Evolutionary conservation across 2,329 filamentous ascomycete genomes (phyloP).

Genomic region (Setomelanomma holmii): DNA sequence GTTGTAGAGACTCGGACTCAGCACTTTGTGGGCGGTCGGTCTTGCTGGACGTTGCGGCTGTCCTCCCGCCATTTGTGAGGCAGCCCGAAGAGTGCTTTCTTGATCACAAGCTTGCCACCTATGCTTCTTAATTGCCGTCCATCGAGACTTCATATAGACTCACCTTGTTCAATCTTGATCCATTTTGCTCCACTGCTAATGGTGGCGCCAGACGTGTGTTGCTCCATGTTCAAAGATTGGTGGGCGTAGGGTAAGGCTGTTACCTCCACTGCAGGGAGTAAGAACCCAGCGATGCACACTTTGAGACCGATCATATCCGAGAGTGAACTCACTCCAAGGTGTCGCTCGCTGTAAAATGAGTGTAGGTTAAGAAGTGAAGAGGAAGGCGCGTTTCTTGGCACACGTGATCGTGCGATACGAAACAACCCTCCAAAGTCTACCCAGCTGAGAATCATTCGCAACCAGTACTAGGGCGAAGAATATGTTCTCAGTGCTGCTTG

Average conservation of each 20-base stretch:
- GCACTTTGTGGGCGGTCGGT: neutral
- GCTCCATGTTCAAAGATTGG: neutral
- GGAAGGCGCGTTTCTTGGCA: neutral
- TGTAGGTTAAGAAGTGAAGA: neutral
- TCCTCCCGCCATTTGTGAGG: neutral
- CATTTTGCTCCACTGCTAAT: neutral
- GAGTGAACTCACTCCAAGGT: neutral
- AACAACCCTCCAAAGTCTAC: too few species aligned
- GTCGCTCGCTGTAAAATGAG: neutral
- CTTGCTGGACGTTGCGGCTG: neutral
- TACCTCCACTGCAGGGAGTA: neutral
- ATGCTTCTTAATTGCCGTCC: neutral
- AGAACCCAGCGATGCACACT: neutral
- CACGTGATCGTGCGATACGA: neutral
- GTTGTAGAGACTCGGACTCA: neutral
- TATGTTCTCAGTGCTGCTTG: too few species aligned
- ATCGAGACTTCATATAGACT: neutral
- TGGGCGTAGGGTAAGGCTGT: neutral
- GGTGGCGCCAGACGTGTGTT: neutral
- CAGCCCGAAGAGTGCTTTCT: neutral
- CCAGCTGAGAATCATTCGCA: too few species aligned
- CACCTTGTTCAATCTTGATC: neutral
- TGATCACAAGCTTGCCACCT: neutral
- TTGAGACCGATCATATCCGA: neutral
- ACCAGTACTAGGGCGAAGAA: too few species aligned